Conservation (phyloP, 768 basidiomycete species). For the Panaeolus papilionaceus region DNA sequence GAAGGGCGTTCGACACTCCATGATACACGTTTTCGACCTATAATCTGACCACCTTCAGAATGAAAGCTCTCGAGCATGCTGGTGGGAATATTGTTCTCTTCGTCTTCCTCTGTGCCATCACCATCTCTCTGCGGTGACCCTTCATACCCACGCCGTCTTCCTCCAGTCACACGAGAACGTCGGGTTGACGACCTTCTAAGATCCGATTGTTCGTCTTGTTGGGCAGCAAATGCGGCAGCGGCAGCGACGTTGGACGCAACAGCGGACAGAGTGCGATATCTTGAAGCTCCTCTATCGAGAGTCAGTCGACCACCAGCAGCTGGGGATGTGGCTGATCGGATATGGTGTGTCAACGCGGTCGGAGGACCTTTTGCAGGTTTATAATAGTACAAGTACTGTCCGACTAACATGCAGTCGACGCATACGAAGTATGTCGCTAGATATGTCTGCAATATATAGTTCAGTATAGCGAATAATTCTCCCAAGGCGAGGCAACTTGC, state of each 20-base stretch:
- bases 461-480: constrained; percentile 20
- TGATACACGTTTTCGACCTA: constrained; percentile 59
- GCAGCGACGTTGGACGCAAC: constrained; percentile 78
- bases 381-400: constrained; percentile 84
- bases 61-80: constrained; percentile 77
- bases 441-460: constrained; percentile 62
- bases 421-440: constrained; percentile 92
- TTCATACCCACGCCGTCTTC: constrained; percentile 8
- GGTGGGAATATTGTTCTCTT: constrained; percentile 58
- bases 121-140: neutral
- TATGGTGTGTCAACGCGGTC: constrained; percentile 34
- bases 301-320: constrained; percentile 51
- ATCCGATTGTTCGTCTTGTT: constrained; percentile 47
- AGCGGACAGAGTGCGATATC: constrained; percentile 71
- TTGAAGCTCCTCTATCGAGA: constrained; percentile 57
- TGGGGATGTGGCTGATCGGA: constrained; percentile 50
- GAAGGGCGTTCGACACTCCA: constrained; percentile 68
- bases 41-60: constrained; percentile 66
- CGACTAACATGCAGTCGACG: constrained; percentile 77
- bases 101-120: constrained; percentile 41
- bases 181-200: constrained; percentile 17
- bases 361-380: constrained; percentile 41
- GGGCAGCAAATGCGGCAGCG: constrained; percentile 72
- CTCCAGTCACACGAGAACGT: neutral
- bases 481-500: constrained; percentile 46